Base-by-base conservation (phyloP, 192 early-diverging fungal genomes). In the Allomyces javanicus region DNA sequence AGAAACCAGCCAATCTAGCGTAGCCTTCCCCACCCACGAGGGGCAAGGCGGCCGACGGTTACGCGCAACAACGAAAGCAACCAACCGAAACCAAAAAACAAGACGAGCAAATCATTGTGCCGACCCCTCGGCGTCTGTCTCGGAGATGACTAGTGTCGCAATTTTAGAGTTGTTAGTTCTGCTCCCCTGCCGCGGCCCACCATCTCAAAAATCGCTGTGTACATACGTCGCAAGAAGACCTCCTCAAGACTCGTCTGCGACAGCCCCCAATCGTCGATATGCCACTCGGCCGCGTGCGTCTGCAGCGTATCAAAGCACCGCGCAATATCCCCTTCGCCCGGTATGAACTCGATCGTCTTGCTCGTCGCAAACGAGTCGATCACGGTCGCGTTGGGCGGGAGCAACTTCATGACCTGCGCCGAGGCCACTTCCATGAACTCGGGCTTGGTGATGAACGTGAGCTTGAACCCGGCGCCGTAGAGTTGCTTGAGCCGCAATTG, bases 241-340 rank as follows among this genome's bases (percentile, higher is more conserved):
- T 86, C 85, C 69, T 89, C 87, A 44, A 89, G 68, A 17, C 75
- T 79, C 9, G 85, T 85, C 70, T 88, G 80, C 22, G 76, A 77
- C 24, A 90, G 70, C 25, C 86, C 87, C 82, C 83, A 90, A 70
- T 89, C 87, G 45, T 77, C 71, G 71, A 89, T 85, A 19, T 85
- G 85, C 67, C 75, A 44, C 26, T 72, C 66, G 9, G 72, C 72
- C 61, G 85, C 84, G 24, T 78, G 70, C 4, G 67, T 65, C 72
- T 89, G 83, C 63, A 89, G 76, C 40, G 73, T 68, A 50, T 75
- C 73, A 75, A 89, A 89, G 22, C 89, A 63, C 19, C 67, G 66
- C 50, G 77, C 70, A 22, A 90, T 72, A 26, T 73, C 44, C 0
- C 79, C 85, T 11, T 68, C 71, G 45, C 67, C 44, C 9, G 78